phyloP scores from a whole-genome alignment of 2,329 filamentous ascomycete species.

The Fusarium nematophilum region DNA sequence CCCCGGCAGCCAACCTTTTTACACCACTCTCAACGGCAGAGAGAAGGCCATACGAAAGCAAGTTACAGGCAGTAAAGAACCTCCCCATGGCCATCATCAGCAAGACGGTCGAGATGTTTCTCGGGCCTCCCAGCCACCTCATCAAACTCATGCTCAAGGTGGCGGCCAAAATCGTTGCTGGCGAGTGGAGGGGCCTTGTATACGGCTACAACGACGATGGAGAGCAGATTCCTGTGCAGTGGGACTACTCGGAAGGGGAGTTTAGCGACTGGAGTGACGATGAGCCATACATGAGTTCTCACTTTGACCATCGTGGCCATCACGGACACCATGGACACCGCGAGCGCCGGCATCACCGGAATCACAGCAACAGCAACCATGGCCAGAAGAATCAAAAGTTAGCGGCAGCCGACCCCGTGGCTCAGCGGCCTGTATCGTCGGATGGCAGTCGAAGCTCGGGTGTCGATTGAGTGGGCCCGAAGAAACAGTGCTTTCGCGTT shows the following conservation, averaged over 20 bases:
- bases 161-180: slow-evolving; percentile 77
- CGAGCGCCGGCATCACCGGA: slow-evolving; percentile 3
- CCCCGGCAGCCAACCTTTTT: slow-evolving; percentile 74
- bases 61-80: slow-evolving; percentile 38
- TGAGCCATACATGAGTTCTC: slow-evolving; percentile 49
- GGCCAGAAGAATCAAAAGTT: not conserved
- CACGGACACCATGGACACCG: slow-evolving; percentile 20
- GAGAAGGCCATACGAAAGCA: slow-evolving; percentile 38
- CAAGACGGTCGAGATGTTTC: slow-evolving; percentile 80
- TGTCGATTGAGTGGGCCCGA: slow-evolving; percentile 31
- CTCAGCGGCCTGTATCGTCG: slow-evolving; percentile 33
- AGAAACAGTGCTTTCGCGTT: not conserved
- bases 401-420: slow-evolving; percentile 1
- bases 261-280: slow-evolving; percentile 68
- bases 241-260: slow-evolving; percentile 70
- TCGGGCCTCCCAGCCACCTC: slow-evolving; percentile 84
- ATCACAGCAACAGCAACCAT: slow-evolving; percentile 7
- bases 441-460: slow-evolving; percentile 43
- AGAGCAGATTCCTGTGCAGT: slow-evolving; percentile 66
- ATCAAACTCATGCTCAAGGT: slow-evolving; percentile 84
- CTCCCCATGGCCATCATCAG: slow-evolving; percentile 70
- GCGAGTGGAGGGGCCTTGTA: slow-evolving; percentile 71
- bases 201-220: slow-evolving; percentile 65
- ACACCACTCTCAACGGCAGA: slow-evolving; percentile 55
- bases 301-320: slow-evolving; percentile 21